phyloP scores from a whole-genome alignment of 2,329 filamentous ascomycete genomes.

The Calonectria honghensis region DNA sequence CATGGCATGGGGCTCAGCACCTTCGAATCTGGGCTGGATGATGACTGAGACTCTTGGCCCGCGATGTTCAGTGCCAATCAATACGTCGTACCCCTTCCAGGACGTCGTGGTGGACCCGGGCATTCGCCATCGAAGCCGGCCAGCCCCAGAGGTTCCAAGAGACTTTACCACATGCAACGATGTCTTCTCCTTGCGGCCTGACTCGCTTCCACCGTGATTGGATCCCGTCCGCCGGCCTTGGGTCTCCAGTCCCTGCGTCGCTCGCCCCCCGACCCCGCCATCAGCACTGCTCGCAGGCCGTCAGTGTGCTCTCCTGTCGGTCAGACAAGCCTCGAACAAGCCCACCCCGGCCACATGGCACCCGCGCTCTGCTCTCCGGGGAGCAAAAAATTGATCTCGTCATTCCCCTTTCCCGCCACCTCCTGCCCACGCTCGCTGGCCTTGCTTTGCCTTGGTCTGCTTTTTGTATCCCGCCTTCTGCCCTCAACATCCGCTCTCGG shows the following conservation, averaged over 20 bases:
- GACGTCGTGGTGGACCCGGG: conserved; percentile 52
- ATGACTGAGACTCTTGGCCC: conserved; percentile 37
- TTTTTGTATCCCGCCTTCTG: conserved; percentile 38
- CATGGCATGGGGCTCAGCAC: conserved; percentile 20
- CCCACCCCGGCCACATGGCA: conserved; percentile 56
- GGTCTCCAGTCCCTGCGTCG: conserved; percentile 51
- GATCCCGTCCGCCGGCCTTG: conserved; percentile 50
- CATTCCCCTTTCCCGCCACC: conserved; percentile 52
- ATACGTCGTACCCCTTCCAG: conserved; percentile 39
- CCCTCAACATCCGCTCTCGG: conserved; percentile 54
- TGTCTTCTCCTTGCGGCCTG: conserved; percentile 48
- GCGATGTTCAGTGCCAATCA: conserved; percentile 46
- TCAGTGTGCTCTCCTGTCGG: conserved; percentile 41
- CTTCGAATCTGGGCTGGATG: conserved; percentile 20
- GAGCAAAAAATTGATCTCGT: conserved; percentile 57
- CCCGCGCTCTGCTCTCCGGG: conserved; percentile 45
- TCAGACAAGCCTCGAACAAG: conserved; percentile 52
- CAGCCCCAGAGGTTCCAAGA: conserved; percentile 43
- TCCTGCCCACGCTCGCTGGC: conserved; percentile 30
- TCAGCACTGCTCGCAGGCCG: conserved; percentile 44
- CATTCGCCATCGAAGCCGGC: conserved; percentile 46
- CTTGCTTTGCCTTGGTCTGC: conserved; percentile 26
- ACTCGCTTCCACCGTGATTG: conserved; percentile 55
- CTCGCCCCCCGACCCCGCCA: conserved; percentile 52
- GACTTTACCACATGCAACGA: conserved; percentile 54